Evolutionary conservation across 805 yeast species (phyloP).

Genomic region (Hanseniaspora hatyaiensis): DNA sequence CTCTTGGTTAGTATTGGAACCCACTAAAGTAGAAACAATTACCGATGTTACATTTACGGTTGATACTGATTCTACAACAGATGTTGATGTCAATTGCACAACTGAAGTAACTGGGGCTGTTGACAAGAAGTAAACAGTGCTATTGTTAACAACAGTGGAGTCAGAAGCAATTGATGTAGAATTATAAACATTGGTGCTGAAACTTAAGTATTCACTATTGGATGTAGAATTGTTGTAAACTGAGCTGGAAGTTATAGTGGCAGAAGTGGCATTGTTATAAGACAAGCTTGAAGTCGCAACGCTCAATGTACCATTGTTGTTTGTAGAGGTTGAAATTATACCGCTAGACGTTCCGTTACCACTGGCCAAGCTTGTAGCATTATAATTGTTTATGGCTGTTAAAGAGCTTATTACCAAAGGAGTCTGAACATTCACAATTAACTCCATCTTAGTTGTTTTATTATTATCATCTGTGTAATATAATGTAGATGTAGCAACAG

Average conservation of each 20-base stretch:
- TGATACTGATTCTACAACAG: not conserved
- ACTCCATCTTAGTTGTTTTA: slow-evolving; percentile 5
- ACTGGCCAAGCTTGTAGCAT: no score
- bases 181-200: not conserved
- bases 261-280: no score
- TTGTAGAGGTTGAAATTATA: no score
- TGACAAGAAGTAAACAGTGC: not conserved
- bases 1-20: not conserved
- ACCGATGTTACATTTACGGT: not conserved
- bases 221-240: no score
- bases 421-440: slow-evolving; percentile 1
- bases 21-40: not conserved
- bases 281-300: no score
- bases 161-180: not conserved
- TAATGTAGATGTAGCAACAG: not conserved
- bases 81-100: not conserved
- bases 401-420: not conserved
- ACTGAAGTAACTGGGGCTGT: not conserved
- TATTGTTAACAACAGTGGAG: not conserved
- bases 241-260: no score
- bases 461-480: not conserved
- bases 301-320: no score
- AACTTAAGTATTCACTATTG: no score
- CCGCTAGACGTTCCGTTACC: no score
- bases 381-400: no score